phyloP scores from a whole-genome alignment of 1,284 basidiomycete genomes.

The Cutaneotrichosporon cutaneum region DNA sequence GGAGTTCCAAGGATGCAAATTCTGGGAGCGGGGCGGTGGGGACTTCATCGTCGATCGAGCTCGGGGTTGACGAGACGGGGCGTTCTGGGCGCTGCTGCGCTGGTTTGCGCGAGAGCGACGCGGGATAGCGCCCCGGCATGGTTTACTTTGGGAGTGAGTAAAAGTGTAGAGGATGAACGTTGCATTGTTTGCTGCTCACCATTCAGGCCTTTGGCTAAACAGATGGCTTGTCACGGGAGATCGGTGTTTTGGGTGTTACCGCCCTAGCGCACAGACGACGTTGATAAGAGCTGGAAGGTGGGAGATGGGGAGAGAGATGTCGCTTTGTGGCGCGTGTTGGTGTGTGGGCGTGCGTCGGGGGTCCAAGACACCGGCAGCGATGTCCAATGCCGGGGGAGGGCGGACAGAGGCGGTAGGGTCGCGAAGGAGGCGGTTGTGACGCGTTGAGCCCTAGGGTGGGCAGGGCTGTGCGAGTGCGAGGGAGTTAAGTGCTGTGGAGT shows the following conservation, averaged over 20 bases:
- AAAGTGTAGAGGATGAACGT: not conserved
- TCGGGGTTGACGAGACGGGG: conserved; percentile 8
- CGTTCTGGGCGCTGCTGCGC: conserved; percentile 26
- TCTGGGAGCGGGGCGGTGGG: conserved; percentile 23
- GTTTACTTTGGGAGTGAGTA: conserved; percentile 1
- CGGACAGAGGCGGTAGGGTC: too few relatives aligned
- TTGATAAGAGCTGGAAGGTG: not conserved
- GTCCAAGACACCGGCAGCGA: not conserved
- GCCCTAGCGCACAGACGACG: conserved; percentile 1
- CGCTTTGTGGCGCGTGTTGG: not conserved
- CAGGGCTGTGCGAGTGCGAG: not conserved
- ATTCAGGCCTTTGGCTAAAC: conserved; percentile 1
- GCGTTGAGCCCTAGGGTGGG: not conserved
- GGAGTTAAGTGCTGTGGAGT: not conserved
- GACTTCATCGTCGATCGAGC: conserved; percentile 32
- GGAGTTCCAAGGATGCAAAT: conserved; percentile 69
- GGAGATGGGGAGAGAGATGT: not conserved
- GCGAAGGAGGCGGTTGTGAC: not conserved
- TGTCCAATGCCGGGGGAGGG: not conserved
- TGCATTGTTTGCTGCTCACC: conserved; percentile 5
- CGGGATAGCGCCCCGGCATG: conserved; percentile 24
- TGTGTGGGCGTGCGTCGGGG: not conserved
- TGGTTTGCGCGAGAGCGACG: conserved; percentile 26
- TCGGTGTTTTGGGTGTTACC: not conserved
- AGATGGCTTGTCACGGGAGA: not conserved